These are phyloP conservation scores for Lodderomyces parapsilosis DNA, from an alignment of 1,139 yeast species.

Conservation along the genomic window DNA sequence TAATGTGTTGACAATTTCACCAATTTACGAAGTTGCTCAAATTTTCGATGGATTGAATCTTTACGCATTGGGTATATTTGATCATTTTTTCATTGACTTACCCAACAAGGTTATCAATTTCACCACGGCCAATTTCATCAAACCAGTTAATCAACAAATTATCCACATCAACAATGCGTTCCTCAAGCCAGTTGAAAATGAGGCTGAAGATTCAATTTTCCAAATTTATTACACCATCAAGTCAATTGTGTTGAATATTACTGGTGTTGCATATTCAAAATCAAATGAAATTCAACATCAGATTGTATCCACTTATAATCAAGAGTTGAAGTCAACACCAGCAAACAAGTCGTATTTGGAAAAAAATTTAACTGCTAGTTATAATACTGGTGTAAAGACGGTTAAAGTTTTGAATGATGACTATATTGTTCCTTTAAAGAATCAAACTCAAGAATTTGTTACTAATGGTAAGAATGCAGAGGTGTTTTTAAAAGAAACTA, in stretches of 20 bases:
- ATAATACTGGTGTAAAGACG: slow-evolving; percentile 35
- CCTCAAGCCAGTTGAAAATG: slow-evolving; percentile 13
- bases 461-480: slow-evolving; percentile 38
- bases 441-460: slow-evolving; percentile 41
- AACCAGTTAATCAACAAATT: slow-evolving; percentile 12
- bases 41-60: slow-evolving; percentile 23
- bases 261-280: slow-evolving; percentile 25
- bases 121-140: slow-evolving; percentile 10
- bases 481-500: slow-evolving; percentile 31
- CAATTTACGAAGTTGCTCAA: slow-evolving; percentile 24
- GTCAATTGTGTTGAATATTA: slow-evolving; percentile 28
- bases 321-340: slow-evolving; percentile 23
- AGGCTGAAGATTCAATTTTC: slow-evolving; percentile 15
- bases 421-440: slow-evolving; percentile 41
- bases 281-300: slow-evolving; percentile 32
- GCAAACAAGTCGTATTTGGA: slow-evolving; percentile 18
- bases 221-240: slow-evolving; percentile 33
- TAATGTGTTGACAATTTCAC: slow-evolving; percentile 24
- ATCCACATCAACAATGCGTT: slow-evolving; percentile 14
- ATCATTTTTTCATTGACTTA: slow-evolving; percentile 12
- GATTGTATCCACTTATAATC: slow-evolving; percentile 35
- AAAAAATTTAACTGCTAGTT: slow-evolving; percentile 36
- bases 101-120: slow-evolving; percentile 10
- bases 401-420: slow-evolving; percentile 35
- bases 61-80: slow-evolving; percentile 10